Evolutionary conservation across 148 eudicot species (phyloP), one percentile per base, ranked within the genome.

Genomic region (Pouteria glomerata): DNA sequence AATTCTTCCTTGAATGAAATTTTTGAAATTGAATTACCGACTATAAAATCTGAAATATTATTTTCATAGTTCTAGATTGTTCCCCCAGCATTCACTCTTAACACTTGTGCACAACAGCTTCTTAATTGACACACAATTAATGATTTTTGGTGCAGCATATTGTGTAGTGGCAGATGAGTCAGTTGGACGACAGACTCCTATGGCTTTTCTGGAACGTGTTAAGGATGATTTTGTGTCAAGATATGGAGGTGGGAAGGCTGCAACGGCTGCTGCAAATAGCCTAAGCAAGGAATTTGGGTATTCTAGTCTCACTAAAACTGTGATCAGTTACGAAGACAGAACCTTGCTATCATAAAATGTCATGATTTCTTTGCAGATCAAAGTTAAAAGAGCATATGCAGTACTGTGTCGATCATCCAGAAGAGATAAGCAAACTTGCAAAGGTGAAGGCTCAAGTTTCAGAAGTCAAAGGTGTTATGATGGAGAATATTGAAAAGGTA

Each of bases 381-480:
- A 74, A 78, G 59, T 42, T 78, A n/a, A n/a, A n/a, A n/a, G n/a
- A n/a, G n/a, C n/a, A n/a, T n/a, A n/a, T n/a, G n/a, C n/a, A n/a
- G n/a, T n/a, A n/a, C n/a, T n/a, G n/a, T n/a, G n/a, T n/a, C n/a
- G n/a, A n/a, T n/a, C n/a, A n/a, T n/a, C n/a, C n/a, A n/a, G n/a
- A n/a, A n/a, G n/a, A n/a, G n/a, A n/a, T n/a, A n/a, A n/a, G n/a
- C n/a, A n/a, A n/a, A 61, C 39, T 78, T 23, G 53, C 77, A 41
- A 78, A 78, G 41, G 81, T 78, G 63, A 78, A 78, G 45, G 81
- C 77, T 68, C 81, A 78, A 67, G 81, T 78, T 72, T 74, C 82
- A 56, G 82, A 78, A 63, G 81, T 78, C 39, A 78, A 78, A 59
- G 81, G 81, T 61, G 81, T 78, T 42, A 73, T 78, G 82, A 78